Percentiles rank a stretch among this genome's conserved stretches.
Conservation (phyloP, 805 yeast genomes). For the Suhomyces kilbournensis region DNA sequence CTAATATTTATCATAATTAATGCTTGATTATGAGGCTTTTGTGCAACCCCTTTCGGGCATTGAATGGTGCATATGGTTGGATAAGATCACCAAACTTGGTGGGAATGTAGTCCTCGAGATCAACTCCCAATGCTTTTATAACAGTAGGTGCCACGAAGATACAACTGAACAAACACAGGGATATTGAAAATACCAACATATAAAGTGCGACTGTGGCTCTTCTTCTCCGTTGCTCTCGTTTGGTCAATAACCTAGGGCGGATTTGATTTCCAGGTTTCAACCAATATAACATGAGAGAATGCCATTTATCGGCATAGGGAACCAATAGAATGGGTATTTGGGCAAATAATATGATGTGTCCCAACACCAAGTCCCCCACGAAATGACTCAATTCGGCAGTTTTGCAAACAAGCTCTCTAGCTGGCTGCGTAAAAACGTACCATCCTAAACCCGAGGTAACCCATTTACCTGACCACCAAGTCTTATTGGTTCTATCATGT, state of each 20-base stretch:
- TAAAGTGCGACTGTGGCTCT: slow-evolving; percentile 31
- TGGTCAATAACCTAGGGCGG: slow-evolving; percentile 44
- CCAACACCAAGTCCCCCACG: slow-evolving; percentile 59
- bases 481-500: slow-evolving; percentile 56
- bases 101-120: slow-evolving; percentile 42
- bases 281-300: slow-evolving; percentile 68
- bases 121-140: slow-evolving; percentile 12
- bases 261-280: slow-evolving; percentile 53
- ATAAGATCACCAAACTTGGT: slow-evolving; percentile 25
- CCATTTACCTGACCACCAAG: slow-evolving; percentile 82
- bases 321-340: slow-evolving; percentile 61
- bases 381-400: slow-evolving; percentile 64
- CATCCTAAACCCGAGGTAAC: slow-evolving; percentile 59
- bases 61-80: slow-evolving; percentile 41
- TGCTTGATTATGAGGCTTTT: slow-evolving; percentile 9
- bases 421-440: slow-evolving; percentile 58
- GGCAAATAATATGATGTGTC: slow-evolving; percentile 54
- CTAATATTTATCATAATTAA: neutral
- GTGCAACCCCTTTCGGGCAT: slow-evolving; percentile 35
- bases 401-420: slow-evolving; percentile 62
- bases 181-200: slow-evolving; percentile 33
- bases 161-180: slow-evolving; percentile 23
- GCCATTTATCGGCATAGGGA: slow-evolving; percentile 66
- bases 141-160: slow-evolving; percentile 22
- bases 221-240: slow-evolving; percentile 40